phyloP scores from a whole-genome alignment of 2,329 filamentous ascomycete genomes.

The Thielaviopsis euricoi region DNA sequence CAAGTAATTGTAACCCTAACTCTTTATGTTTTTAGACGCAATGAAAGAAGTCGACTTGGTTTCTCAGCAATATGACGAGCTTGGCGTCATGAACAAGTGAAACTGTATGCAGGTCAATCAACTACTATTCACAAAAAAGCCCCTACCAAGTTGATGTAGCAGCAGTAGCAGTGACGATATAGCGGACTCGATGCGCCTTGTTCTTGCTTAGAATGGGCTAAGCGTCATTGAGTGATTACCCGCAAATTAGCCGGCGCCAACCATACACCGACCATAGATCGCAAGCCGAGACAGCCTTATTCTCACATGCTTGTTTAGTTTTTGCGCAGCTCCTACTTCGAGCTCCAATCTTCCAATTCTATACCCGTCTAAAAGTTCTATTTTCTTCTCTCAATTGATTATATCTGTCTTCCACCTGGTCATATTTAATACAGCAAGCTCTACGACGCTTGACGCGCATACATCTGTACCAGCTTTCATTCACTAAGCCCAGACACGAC shows the following conservation, averaged over 20 bases:
- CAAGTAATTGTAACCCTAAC: background rate
- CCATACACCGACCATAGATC: background rate
- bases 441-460: background rate
- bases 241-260: constrained; percentile 11
- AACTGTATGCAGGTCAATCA: background rate
- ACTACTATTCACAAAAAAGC: too few relatives aligned
- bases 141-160: background rate
- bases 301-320: background rate
- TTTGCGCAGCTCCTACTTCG: background rate
- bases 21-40: background rate
- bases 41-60: background rate
- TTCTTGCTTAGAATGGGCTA: background rate
- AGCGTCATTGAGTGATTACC: background rate
- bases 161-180: too few relatives aligned
- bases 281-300: constrained; percentile 1
- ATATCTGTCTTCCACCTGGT: too few relatives aligned
- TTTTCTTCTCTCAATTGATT: too few relatives aligned
- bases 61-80: too few relatives aligned
- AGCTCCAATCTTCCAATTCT: too few relatives aligned
- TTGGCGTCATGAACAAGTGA: background rate
- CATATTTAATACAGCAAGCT: background rate
- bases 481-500: background rate
- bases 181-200: background rate
- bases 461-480: background rate
- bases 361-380: too few relatives aligned